phyloP scores from a whole-genome alignment of 2,329 filamentous ascomycete genomes.

The Colletotrichum graminicola region DNA sequence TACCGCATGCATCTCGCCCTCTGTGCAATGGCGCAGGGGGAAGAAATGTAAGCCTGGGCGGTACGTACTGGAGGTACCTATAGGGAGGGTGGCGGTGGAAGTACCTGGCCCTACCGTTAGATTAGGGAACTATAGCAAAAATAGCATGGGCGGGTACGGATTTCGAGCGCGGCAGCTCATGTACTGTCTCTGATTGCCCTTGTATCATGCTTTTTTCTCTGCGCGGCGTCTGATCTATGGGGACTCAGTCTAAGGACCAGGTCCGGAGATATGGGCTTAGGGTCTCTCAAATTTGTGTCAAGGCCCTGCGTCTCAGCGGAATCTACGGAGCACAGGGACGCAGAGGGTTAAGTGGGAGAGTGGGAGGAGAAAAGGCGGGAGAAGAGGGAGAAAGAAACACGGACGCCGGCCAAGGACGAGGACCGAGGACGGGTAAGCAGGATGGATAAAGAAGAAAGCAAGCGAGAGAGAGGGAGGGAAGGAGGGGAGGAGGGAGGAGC shows the following conservation, averaged over 20 bases:
- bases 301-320: not conserved
- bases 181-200: conserved; percentile 33
- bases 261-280: conserved; percentile 9
- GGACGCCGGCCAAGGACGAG: not conserved
- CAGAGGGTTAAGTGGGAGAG: conserved; percentile 7
- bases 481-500: not conserved
- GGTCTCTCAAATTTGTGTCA: conserved; percentile 5
- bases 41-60: conserved; percentile 17
- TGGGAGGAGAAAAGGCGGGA: not conserved
- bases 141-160: conserved; percentile 30
- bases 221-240: not conserved
- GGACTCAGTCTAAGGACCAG: not conserved
- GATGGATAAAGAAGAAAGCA: conserved; percentile 1
- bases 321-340: conserved; percentile 1
- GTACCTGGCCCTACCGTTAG: conserved; percentile 32
- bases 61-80: conserved; percentile 22
- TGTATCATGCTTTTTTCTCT: conserved; percentile 29
- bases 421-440: not conserved
- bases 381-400: conserved; percentile 9
- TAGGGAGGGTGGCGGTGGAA: conserved; percentile 13
- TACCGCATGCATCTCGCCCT: conserved; percentile 26
- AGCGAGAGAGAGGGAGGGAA: not conserved
- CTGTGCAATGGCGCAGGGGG: conserved; percentile 30
- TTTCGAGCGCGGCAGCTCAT: conserved; percentile 9
- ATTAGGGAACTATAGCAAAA: conserved; percentile 21